A percentile compares a stretch with the other conserved stretches of the same genome.
These are phyloP conservation scores for Silybum marianum DNA, from an alignment of 129 eudicot genomes.

Conservation along the genomic window DNA sequence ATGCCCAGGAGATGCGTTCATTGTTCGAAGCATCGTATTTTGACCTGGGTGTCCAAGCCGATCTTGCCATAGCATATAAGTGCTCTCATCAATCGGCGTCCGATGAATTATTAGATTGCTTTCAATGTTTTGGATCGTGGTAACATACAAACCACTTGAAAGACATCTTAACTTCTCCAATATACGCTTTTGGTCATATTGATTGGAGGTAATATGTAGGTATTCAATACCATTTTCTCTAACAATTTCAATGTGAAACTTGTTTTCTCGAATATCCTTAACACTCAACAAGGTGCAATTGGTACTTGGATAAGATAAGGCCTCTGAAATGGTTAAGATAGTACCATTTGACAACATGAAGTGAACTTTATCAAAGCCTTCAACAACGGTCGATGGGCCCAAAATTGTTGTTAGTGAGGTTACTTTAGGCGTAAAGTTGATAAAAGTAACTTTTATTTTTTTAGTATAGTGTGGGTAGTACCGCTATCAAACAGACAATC, in stretches of 20 bases:
- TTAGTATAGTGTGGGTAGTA: background rate
- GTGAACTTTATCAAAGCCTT: slow-evolving; percentile 14
- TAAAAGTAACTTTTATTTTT: background rate
- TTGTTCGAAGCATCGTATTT: background rate
- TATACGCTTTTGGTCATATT: too few relatives aligned
- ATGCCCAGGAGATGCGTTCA: background rate
- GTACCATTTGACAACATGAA: slow-evolving; percentile 6
- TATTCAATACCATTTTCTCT: too few relatives aligned
- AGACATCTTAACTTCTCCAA: background rate
- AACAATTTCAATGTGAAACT: slow-evolving; percentile 15
- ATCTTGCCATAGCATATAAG: background rate
- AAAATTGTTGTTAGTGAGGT: background rate
- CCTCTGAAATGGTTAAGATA: background rate
- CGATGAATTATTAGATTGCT: background rate
- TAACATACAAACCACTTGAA: background rate
- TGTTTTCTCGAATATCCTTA: slow-evolving; percentile 21
- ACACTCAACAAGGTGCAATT: slow-evolving; percentile 17
- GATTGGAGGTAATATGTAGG: too few relatives aligned
- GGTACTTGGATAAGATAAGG: background rate
- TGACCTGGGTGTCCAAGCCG: background rate
- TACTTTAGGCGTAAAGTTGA: background rate
- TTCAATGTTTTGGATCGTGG: background rate
- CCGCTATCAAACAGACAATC: too few relatives aligned
- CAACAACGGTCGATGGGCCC: background rate
- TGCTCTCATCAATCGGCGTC: background rate